Evolutionary conservation across 2,329 filamentous ascomycete species (phyloP).

Genomic region (Cercospora sesami): DNA sequence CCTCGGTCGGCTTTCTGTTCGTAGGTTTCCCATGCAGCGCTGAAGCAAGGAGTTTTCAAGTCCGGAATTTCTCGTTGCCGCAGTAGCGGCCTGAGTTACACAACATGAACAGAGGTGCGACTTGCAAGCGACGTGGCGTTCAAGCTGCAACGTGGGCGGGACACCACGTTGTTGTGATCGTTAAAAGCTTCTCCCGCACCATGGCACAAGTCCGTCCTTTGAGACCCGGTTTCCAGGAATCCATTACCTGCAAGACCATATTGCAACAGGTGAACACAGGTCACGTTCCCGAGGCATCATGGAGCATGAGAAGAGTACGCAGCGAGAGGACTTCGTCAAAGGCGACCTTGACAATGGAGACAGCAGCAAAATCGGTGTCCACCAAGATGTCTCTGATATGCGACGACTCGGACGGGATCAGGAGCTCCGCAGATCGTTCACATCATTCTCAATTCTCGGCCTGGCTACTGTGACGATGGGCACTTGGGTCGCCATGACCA

Average conservation of each 20-base stretch:
- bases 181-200: background rate
- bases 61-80: slow-evolving; percentile 8
- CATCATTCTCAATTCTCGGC: slow-evolving; percentile 14
- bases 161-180: slow-evolving; percentile 4
- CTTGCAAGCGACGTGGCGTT: slow-evolving; percentile 3
- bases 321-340: background rate
- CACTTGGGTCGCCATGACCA: slow-evolving; percentile 30
- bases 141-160: background rate
- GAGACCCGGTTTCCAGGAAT: background rate
- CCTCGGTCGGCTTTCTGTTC: background rate
- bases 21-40: background rate
- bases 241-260: background rate
- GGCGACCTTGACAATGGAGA: background rate
- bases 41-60: slow-evolving; percentile 1
- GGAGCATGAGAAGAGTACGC: background rate
- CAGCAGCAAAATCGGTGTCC: slow-evolving; percentile 1
- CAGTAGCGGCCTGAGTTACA: slow-evolving; percentile 2
- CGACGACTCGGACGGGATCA: slow-evolving; percentile 15
- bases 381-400: slow-evolving; percentile 20
- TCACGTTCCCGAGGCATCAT: background rate
- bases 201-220: background rate
- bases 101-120: slow-evolving; percentile 4
- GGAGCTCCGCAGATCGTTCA: slow-evolving; percentile 13
- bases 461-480: slow-evolving; percentile 20
- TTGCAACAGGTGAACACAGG: background rate